Conservation (phyloP, 495 filamentous ascomycete genomes). For the Aspergillus coremiiformis region DNA sequence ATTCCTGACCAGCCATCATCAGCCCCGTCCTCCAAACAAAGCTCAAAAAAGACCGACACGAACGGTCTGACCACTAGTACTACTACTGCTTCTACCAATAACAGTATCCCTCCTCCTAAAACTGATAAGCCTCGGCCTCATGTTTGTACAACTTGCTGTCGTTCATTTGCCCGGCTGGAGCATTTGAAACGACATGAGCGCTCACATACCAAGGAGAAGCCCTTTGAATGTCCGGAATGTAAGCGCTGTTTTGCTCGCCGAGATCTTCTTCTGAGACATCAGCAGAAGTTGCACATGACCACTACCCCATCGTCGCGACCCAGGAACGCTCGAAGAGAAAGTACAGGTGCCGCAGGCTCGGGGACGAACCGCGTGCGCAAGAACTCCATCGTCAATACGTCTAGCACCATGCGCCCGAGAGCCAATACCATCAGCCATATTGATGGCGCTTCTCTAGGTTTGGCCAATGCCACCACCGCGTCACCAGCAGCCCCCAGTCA, state of each 20-base stretch:
- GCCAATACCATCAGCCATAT: slow-evolving; percentile 98
- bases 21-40: slow-evolving; percentile 23
- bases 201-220: slow-evolving; percentile 98
- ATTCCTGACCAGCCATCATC: slow-evolving; percentile 8
- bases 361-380: slow-evolving; percentile 74
- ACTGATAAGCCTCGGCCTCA: slow-evolving; percentile 97
- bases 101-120: slow-evolving; percentile 63
- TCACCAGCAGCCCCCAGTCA: slow-evolving; percentile 37
- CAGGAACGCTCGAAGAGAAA: slow-evolving; percentile 71
- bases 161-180: slow-evolving; percentile 91
- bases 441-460: slow-evolving; percentile 65
- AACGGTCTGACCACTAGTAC: slow-evolving; percentile 27
- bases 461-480: slow-evolving; percentile 57
- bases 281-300: slow-evolving; percentile 99
- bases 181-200: slow-evolving; percentile 97
- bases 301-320: slow-evolving; percentile 83
- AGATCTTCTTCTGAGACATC: slow-evolving; percentile 87
- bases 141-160: slow-evolving; percentile 84
- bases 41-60: slow-evolving; percentile 28
- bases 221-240: slow-evolving; percentile 96
- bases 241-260: slow-evolving; percentile 89
- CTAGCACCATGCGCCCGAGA: slow-evolving; percentile 69
- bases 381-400: slow-evolving; percentile 70
- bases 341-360: slow-evolving; percentile 67
- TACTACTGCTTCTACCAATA: too few species aligned